Base-by-base conservation (phyloP, 2,329 filamentous ascomycete species). In the Zasmidium cellare region DNA sequence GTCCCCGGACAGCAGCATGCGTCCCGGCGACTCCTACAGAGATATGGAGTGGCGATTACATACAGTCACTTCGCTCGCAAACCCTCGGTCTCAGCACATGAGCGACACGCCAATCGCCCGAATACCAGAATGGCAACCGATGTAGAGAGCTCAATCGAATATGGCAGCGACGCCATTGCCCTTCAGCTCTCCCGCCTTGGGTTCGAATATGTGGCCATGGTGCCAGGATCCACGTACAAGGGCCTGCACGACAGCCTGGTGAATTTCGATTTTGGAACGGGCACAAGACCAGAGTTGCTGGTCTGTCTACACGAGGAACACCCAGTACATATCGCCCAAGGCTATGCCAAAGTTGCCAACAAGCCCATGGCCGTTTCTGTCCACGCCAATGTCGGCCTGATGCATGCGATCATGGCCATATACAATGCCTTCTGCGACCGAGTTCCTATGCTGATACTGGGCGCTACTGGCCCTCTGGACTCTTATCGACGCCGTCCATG, bases 351-450 rank as follows among this genome's bases (percentile, higher is more conserved):
- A 56, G 57, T 64, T 12, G 25, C 55, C 2, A 55, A 55, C 2
- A 55, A 46, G 41, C 62, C 62, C 16, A 64, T 64, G 59, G 62
- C 62, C 3, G 57, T 48, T 23, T 59, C 57, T 16, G 46, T 64
- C 1, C 59, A 64, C 46, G 62, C 62, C 22, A 64, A 64, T 46
- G 59, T 62, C 12, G 62, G 62, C 7, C 51, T 64, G n/a, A 62
- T 62, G 58, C 62, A 64, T 45, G 62, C 62, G 16, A 57, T 57
- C 3, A 64, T 64, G 59, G 62, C 62, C 6, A 57, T 64, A 46
- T 64, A 60, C 51, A 64, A 64, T 23, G 62, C 62, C 12, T 64
- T 46, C 35, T 56, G 53, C 24, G 62, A 64, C 51, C 53, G 62
- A 2, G 59, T 60, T 12, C 62, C 62, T 7, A 56, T 64, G 9